Evolutionary conservation across 768 basidiomycete species (phyloP).

Genomic region (Pisolithus marmoratus): DNA sequence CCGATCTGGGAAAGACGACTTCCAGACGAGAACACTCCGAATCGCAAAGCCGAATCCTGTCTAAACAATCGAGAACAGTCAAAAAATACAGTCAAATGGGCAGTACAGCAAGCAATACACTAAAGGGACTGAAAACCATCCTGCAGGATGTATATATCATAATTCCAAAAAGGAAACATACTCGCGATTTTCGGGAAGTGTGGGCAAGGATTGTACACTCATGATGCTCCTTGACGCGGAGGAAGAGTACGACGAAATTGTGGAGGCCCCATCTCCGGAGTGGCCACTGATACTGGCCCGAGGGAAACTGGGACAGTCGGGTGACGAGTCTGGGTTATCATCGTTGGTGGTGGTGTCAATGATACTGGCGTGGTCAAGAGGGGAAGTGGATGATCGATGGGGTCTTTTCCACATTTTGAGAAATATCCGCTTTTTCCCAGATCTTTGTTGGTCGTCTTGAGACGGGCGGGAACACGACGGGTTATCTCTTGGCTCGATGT

Average conservation of each 20-base stretch:
- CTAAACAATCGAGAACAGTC: background rate
- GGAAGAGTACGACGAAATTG: background rate
- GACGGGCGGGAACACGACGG: background rate
- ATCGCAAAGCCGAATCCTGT: background rate
- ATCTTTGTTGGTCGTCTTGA: background rate
- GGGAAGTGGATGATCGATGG: background rate
- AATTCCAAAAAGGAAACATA: conserved; percentile 24
- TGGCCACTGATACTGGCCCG: background rate
- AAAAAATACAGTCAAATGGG: background rate
- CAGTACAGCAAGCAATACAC: background rate
- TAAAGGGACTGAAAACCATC: background rate
- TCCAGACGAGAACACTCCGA: background rate
- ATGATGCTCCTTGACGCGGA: background rate
- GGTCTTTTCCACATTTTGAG: conserved; percentile 1
- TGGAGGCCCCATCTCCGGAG: background rate
- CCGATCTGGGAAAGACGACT: background rate
- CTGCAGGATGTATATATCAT: background rate
- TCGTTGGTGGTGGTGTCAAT: background rate
- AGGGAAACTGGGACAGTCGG: background rate
- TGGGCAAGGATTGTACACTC: background rate
- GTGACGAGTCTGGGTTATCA: background rate
- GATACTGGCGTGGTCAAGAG: background rate
- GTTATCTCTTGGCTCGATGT: background rate
- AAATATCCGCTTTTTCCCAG: background rate
- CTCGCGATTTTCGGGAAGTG: conserved; percentile 12